phyloP scores from a whole-genome alignment of 2,329 filamentous ascomycete genomes.

The Xylaria multiplex region DNA sequence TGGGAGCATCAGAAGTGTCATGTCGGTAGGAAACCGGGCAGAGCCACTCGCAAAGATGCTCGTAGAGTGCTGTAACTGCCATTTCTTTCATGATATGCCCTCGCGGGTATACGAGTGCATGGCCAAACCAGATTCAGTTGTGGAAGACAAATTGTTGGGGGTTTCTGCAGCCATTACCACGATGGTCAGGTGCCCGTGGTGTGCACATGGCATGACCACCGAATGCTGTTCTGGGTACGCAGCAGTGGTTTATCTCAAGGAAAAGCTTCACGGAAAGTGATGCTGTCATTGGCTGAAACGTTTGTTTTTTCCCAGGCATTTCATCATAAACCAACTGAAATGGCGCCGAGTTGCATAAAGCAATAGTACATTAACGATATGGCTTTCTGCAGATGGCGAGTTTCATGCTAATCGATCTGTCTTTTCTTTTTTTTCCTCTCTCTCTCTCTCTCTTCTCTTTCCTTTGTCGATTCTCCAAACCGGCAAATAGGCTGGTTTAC shows the following conservation, averaged over 20 bases:
- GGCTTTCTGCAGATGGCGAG: neutral
- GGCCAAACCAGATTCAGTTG: constrained; percentile 65
- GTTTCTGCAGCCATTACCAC: constrained; percentile 68
- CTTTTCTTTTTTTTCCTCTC: neutral
- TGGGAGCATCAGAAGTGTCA: constrained; percentile 39
- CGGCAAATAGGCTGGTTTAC: neutral
- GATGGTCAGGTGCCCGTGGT: constrained; percentile 76
- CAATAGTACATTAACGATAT: neutral
- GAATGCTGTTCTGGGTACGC: constrained; percentile 75
- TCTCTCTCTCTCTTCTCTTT: constrained; percentile 1
- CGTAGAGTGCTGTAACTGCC: constrained; percentile 72
- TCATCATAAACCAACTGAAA: neutral
- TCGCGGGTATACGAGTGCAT: constrained; percentile 72
- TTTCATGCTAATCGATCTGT: constrained; percentile 2
- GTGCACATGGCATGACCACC: constrained; percentile 74
- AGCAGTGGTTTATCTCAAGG: constrained; percentile 72
- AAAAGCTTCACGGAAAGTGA: constrained; percentile 63
- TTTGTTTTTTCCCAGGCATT: neutral
- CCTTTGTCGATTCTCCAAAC: constrained; percentile 22
- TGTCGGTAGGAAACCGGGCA: constrained; percentile 34
- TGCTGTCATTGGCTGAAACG: neutral
- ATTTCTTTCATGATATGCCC: constrained; percentile 73
- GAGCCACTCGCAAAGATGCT: constrained; percentile 70
- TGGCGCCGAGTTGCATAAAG: neutral
- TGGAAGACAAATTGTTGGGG: constrained; percentile 62